Conservation (phyloP, 169 alveolate genomes). For the Plasmodium vivax region DNA sequence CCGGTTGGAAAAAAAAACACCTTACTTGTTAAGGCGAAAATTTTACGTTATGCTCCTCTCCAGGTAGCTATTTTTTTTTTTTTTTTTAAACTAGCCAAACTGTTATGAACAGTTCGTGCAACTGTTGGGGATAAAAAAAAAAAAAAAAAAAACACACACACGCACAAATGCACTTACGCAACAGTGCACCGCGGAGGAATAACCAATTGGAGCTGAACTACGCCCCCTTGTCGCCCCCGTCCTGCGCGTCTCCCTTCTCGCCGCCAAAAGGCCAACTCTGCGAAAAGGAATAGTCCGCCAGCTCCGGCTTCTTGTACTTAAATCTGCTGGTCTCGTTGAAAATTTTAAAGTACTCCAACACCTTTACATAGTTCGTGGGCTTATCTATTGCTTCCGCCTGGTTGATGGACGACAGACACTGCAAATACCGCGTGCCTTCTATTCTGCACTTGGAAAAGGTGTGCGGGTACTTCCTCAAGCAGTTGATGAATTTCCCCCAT, state of each 20-base stretch:
- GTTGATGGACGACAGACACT: conserved; percentile 59
- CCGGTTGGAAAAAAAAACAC: not conserved
- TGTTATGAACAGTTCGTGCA: not conserved
- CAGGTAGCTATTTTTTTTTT: conserved; percentile 9
- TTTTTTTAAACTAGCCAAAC: not conserved
- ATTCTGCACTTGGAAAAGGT: conserved; percentile 68
- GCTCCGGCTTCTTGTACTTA: conserved; percentile 57
- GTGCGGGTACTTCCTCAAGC: conserved; percentile 72
- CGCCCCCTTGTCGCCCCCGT: conserved; percentile 4
- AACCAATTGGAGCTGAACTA: conserved; percentile 19
- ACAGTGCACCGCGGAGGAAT: not conserved
- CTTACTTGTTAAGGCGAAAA: not conserved
- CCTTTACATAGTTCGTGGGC: conserved; percentile 47
- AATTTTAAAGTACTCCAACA: conserved; percentile 67
- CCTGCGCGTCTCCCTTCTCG: not conserved
- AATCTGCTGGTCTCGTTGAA: conserved; percentile 72
- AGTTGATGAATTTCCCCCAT: conserved; percentile 74
- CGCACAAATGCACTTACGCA: not conserved
- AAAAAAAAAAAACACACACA: too few species aligned
- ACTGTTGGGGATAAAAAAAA: not conserved
- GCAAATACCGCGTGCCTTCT: conserved; percentile 57
- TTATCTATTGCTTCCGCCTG: conserved; percentile 30
- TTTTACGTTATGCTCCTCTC: not conserved
- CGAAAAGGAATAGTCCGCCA: conserved; percentile 52
- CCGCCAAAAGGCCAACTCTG: conserved; percentile 17